Conservation (phyloP, 116 monocot genomes). For the Posidonia oceanica region DNA sequence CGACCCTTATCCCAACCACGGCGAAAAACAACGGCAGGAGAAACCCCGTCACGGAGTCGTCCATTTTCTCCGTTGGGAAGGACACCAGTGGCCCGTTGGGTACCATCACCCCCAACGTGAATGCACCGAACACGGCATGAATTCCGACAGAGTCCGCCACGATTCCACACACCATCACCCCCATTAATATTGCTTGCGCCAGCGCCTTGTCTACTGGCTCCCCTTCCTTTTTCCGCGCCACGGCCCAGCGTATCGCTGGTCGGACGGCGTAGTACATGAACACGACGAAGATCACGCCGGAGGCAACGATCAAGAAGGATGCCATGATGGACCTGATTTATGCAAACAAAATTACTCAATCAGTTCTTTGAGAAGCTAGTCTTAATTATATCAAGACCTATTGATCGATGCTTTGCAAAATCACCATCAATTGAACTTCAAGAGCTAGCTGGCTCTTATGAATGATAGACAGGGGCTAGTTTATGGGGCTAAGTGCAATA, state of each 20-base stretch:
- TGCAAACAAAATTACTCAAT: too few relatives aligned
- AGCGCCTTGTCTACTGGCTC: conserved; percentile 16
- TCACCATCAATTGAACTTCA: too few relatives aligned
- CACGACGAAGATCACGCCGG: conserved; percentile 14
- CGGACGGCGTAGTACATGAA: conserved; percentile 12
- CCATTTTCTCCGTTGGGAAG: conserved; percentile 20
- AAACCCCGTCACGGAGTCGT: conserved; percentile 21
- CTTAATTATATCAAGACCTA: too few relatives aligned
- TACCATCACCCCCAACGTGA: conserved; percentile 24
- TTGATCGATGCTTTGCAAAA: too few relatives aligned
- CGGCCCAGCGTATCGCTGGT: conserved; percentile 19
- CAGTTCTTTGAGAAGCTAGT: too few relatives aligned
- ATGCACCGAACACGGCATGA: conserved; percentile 36
- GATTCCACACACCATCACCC: conserved; percentile 22
- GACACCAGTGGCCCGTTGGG: conserved; percentile 24
- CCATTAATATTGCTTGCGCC: conserved; percentile 11
- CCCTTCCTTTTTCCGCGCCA: conserved; percentile 12
- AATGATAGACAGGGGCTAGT: too few relatives aligned
- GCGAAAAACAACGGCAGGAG: conserved; percentile 26
- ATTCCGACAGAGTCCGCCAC: conserved; percentile 30
- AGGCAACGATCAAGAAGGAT: conserved; percentile 23
- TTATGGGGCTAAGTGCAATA: too few relatives aligned
- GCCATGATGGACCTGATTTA: neutral
- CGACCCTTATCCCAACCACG: conserved; percentile 36
- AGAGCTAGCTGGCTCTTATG: too few relatives aligned